Evolutionary conservation across 768 basidiomycete species (phyloP).

Genomic region (Sporobolomyces phaffii): DNA sequence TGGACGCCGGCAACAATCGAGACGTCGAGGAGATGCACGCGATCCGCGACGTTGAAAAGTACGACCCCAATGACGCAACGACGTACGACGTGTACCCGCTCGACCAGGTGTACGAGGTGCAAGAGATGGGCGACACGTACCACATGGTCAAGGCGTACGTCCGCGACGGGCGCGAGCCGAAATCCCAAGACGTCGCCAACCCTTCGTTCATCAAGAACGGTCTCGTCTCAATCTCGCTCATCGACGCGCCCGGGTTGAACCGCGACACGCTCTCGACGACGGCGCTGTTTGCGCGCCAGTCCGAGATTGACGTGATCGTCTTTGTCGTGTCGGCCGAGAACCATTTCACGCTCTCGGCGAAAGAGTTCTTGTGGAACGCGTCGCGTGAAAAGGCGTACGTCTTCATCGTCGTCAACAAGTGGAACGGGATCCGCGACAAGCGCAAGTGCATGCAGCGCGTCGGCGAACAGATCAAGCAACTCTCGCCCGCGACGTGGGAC

Average conservation of each 20-base stretch:
- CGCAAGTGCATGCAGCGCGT: slow-evolving; percentile 80
- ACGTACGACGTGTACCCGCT: slow-evolving; percentile 69
- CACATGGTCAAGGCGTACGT: slow-evolving; percentile 83
- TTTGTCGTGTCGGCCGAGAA: slow-evolving; percentile 98
- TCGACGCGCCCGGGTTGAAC: slow-evolving; percentile 96
- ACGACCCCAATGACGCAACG: slow-evolving; percentile 63
- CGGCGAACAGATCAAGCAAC: slow-evolving; percentile 84
- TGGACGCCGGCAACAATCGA: slow-evolving; percentile 66
- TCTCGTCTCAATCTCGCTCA: slow-evolving; percentile 93
- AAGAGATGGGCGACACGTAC: slow-evolving; percentile 67
- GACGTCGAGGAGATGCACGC: slow-evolving; percentile 81
- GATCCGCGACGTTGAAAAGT: slow-evolving; percentile 55
- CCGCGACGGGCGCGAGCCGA: slow-evolving; percentile 65
- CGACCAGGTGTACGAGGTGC: slow-evolving; percentile 67
- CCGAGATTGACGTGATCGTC: slow-evolving; percentile 96
- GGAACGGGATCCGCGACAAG: slow-evolving; percentile 90
- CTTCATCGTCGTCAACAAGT: slow-evolving; percentile 98
- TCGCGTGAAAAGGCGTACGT: slow-evolving; percentile 95
- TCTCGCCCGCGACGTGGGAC: slow-evolving; percentile 86
- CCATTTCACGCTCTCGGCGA: slow-evolving; percentile 92
- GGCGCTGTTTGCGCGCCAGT: slow-evolving; percentile 86
- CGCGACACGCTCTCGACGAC: slow-evolving; percentile 92
- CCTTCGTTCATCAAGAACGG: slow-evolving; percentile 41
- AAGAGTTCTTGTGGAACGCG: slow-evolving; percentile 86
- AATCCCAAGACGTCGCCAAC: slow-evolving; percentile 12